These are phyloP conservation scores for Solanum gracilifrons DNA, from an alignment of 257 asterid species.

Conservation along the genomic window DNA sequence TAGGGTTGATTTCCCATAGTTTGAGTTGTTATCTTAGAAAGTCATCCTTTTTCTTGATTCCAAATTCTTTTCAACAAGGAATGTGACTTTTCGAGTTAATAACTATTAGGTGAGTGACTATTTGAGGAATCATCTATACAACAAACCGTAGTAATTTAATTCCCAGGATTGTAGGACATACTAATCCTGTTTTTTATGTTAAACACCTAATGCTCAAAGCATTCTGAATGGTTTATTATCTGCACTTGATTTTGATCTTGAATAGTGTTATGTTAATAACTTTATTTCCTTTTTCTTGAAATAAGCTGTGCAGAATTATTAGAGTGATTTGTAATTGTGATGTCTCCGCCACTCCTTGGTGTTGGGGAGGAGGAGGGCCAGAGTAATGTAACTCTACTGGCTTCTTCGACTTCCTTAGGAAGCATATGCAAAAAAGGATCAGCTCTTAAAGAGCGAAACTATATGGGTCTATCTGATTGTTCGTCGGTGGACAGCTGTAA, in stretches of 20 bases:
- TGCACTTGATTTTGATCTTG: neutral
- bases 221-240: neutral
- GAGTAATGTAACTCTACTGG: slow-evolving; percentile 33
- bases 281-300: neutral
- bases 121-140: neutral
- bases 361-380: slow-evolving; percentile 38
- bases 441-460: slow-evolving; percentile 48
- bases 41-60: neutral
- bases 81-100: neutral
- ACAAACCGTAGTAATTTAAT: neutral
- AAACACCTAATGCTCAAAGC: neutral
- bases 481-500: slow-evolving; percentile 61
- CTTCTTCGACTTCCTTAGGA: slow-evolving; percentile 40
- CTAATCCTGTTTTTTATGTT: neutral
- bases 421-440: slow-evolving; percentile 28
- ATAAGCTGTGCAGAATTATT: slow-evolving; percentile 10
- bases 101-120: neutral
- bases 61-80: neutral
- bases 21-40: neutral
- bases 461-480: slow-evolving; percentile 61
- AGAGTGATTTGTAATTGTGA: slow-evolving; percentile 18
- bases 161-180: neutral
- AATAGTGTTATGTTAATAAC: neutral
- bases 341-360: slow-evolving; percentile 46
- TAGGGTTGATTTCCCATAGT: neutral